phyloP scores from a whole-genome alignment of 139 green algal genomes.

The Coelastrella sp. region DNA sequence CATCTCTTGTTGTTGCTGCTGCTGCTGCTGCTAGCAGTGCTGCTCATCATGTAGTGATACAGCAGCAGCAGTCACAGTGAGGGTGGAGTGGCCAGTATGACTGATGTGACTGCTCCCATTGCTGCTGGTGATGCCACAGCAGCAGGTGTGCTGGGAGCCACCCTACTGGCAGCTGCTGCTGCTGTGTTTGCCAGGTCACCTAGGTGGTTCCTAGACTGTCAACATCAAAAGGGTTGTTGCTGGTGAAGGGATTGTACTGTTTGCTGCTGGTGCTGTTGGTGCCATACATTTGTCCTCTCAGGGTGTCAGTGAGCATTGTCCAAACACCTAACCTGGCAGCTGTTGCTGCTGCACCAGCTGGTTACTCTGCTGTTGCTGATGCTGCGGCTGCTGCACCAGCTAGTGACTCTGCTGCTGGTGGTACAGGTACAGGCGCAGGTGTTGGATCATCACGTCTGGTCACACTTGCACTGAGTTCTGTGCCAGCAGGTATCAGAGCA shows the following conservation, averaged over 20 bases:
- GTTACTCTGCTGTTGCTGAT: background rate
- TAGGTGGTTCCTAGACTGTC: too few relatives aligned
- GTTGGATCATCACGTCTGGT: background rate
- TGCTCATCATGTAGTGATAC: background rate
- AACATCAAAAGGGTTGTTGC: too few relatives aligned
- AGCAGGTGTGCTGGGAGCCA: background rate
- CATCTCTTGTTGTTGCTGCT: background rate
- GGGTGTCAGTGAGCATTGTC: background rate
- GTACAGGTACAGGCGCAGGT: background rate
- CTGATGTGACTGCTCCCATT: background rate
- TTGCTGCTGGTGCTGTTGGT: background rate
- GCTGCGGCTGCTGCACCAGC: too few relatives aligned
- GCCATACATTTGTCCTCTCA: background rate
- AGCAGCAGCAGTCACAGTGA: background rate
- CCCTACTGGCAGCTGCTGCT: too few relatives aligned
- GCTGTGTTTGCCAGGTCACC: background rate
- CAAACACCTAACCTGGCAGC: background rate
- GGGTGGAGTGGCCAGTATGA: background rate
- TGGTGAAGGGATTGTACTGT: background rate
- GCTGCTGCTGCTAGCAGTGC: background rate
- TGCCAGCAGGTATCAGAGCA: background rate
- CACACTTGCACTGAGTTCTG: background rate
- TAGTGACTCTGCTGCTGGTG: background rate
- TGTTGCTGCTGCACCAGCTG: constrained; percentile 5
- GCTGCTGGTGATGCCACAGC: background rate